Evolutionary conservation across 1,284 basidiomycete genomes (phyloP).

Genomic region (Melampsora larici-populina): DNA sequence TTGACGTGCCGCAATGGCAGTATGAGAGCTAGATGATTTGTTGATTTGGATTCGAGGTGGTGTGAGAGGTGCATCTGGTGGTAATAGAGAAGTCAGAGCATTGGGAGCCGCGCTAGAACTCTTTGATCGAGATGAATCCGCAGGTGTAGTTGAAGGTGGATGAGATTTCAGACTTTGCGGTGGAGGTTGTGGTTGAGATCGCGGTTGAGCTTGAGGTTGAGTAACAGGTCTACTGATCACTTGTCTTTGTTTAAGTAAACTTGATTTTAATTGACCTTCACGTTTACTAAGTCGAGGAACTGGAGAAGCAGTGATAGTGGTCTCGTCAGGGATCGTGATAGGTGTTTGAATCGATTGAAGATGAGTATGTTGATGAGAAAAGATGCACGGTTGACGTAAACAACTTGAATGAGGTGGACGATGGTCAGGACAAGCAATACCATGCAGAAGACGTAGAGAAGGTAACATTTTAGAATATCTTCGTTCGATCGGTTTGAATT

Average conservation of each 20-base stretch:
- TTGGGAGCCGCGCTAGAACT: not conserved
- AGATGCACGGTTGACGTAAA: slow-evolving; percentile 35
- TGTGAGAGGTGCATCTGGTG: slow-evolving; percentile 55
- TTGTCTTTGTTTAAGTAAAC: not conserved
- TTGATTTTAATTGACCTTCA: not conserved
- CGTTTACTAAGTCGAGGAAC: not conserved
- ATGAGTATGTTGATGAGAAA: slow-evolving; percentile 39
- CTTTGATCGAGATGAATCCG: slow-evolving; percentile 1
- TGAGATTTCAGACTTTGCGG: slow-evolving; percentile 48
- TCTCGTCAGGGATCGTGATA: not conserved
- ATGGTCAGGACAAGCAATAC: slow-evolving; percentile 64
- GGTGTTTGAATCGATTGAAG: slow-evolving; percentile 27
- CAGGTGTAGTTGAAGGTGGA: slow-evolving; percentile 13
- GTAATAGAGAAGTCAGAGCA: not conserved
- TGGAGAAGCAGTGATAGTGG: not conserved
- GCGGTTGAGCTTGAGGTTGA: slow-evolving; percentile 58
- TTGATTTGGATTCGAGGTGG: slow-evolving; percentile 65
- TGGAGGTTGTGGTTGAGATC: slow-evolving; percentile 55
- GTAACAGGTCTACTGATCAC: slow-evolving; percentile 56
- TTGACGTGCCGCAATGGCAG: slow-evolving; percentile 68
- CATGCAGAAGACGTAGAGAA: slow-evolving; percentile 62
- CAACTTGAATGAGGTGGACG: slow-evolving; percentile 52
- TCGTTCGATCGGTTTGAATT: too few species aligned
- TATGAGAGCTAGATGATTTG: slow-evolving; percentile 62
- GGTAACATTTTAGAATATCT: slow-evolving; percentile 63